A percentile compares a stretch with the other conserved stretches of the same genome.
phyloP scores from a whole-genome alignment of 495 filamentous ascomycete genomes.

The Penicilliopsis zonata region DNA sequence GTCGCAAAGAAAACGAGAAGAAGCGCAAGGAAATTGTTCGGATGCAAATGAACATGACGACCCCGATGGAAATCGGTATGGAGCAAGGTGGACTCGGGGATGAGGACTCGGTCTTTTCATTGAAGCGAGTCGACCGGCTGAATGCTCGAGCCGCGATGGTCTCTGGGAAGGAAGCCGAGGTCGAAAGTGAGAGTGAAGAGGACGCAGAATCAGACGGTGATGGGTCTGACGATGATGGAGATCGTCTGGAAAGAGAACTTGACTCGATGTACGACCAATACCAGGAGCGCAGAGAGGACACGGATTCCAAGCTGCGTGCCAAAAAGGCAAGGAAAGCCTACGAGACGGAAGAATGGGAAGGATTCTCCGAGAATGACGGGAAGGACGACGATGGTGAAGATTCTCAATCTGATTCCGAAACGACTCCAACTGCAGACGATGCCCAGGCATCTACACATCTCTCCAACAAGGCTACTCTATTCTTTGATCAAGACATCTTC shows the following conservation, averaged over 20 bases:
- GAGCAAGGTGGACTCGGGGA: conserved; percentile 73
- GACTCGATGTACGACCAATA: conserved; percentile 81
- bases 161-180: conserved; percentile 61
- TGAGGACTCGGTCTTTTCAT: conserved; percentile 67
- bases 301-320: conserved; percentile 75
- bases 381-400: conserved; percentile 41
- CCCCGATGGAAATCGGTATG: conserved; percentile 90
- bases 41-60: conserved; percentile 94
- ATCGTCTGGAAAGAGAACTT: conserved; percentile 69
- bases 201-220: conserved; percentile 49
- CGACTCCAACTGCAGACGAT: conserved; percentile 33
- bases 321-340: conserved; percentile 79
- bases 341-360: conserved; percentile 81
- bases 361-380: conserved; percentile 62
- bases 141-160: conserved; percentile 57
- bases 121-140: conserved; percentile 67
- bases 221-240: conserved; percentile 65
- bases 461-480: conserved; percentile 70
- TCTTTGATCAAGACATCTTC: conserved; percentile 96
- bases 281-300: conserved; percentile 61
- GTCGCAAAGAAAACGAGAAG: conserved; percentile 74
- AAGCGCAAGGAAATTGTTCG: conserved; percentile 84
- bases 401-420: conserved; percentile 42
- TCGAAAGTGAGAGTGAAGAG: conserved; percentile 43
- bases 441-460: conserved; percentile 39